Conservation (phyloP, 2,329 filamentous ascomycete genomes). For the Penicillium occitanis region DNA sequence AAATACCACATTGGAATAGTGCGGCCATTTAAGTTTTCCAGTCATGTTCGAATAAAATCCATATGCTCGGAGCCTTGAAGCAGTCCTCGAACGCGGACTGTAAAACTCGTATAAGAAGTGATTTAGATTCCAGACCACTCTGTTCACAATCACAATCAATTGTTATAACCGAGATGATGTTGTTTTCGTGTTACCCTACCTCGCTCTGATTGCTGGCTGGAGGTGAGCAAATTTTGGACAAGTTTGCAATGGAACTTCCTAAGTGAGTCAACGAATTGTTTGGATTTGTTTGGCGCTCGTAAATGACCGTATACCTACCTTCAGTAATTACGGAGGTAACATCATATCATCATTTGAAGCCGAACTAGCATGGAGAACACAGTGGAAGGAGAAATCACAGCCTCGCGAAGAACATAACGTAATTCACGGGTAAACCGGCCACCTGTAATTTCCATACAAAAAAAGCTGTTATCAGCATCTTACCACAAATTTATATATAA, state of each 20-base stretch:
- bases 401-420: no score
- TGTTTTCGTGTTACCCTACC: neutral
- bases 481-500: no score
- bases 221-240: neutral
- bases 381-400: neutral
- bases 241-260: neutral
- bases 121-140: neutral
- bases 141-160: neutral
- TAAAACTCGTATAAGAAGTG: neutral
- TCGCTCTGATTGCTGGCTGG: neutral
- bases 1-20: no score
- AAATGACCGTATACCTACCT: neutral
- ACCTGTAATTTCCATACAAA: no score
- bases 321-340: neutral
- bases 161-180: neutral
- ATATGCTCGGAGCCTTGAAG: neutral
- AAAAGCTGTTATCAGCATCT: no score
- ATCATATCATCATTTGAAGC: neutral
- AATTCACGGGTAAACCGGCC: no score
- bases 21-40: neutral
- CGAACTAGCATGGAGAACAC: neutral
- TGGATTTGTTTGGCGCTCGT: neutral
- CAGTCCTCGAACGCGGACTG: neutral
- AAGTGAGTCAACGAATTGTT: neutral
- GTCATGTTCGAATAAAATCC: neutral